Evolutionary conservation across 345 rosid species (phyloP), one percentile per base, ranked within the genome.

Genomic region (Dipteronia dyeriana): DNA sequence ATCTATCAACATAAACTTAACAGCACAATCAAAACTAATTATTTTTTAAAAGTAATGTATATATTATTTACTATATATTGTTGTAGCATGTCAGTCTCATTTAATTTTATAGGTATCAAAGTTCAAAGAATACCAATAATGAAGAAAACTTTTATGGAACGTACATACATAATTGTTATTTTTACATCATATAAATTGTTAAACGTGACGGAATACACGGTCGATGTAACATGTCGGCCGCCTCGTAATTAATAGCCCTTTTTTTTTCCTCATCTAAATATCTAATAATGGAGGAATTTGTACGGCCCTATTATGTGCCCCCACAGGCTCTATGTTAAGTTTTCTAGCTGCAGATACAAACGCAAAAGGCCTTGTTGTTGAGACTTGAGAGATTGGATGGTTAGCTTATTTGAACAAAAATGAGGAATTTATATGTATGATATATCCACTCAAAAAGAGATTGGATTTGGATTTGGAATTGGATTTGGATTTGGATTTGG

Each of bases 51-150:
- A 26, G 26, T 1, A 26, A 26, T 26, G 1, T 26, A 34, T 34
- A 34, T 6, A 4, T 34, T 4, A 34, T 34, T 34, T 34, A 34
- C 38, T 34, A 34, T 34, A 34, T 34, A 34, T 34, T 34, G 38
- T 34, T 34, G 5, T 41, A 41, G 45, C 11, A 41, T 41, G 45
- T 41, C 45, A 41, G 45, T 9, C 10, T 41, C 10, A 41, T 41
- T 41, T 41, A 41, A 41, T 9, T 41, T 41, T 41, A 41, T 1
- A 41, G 11, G 10, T 5, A 0, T 41, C 2, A 41, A 41, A 16
- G 45, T 20, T 75, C 51, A 47, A 64, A 70, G 29, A 77, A 70
- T 3, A 17, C 71, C 60, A 78, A 71, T 71, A 62, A 71, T 76
- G 3, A n/a, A 62, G 45, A 41, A 7, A 56, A 56, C n/a, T 1